A percentile compares a stretch with the other conserved stretches of the same genome.
Evolutionary conservation across 148 eudicot species (phyloP).

Genomic region (Chenopodium formosanum): DNA sequence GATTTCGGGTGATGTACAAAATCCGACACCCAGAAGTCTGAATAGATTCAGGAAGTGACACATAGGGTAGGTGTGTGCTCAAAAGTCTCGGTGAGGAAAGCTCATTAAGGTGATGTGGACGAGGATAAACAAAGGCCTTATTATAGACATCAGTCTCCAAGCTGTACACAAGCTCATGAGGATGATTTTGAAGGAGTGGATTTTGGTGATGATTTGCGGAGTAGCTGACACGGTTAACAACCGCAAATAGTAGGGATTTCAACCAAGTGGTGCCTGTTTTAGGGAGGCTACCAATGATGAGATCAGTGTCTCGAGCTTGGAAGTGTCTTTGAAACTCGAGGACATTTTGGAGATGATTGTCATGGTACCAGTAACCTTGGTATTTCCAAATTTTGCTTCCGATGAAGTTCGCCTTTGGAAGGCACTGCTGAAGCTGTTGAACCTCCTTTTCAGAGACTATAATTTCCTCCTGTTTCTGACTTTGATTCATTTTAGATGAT

Average conservation of each 20-base stretch:
- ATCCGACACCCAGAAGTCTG: constrained; percentile 11
- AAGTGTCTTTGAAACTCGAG: constrained; percentile 7
- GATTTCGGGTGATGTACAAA: constrained; percentile 20
- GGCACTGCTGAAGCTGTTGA: neutral
- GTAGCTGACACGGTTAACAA: constrained; percentile 1
- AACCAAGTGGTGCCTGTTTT: constrained; percentile 19
- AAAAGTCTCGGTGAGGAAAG: constrained; percentile 9
- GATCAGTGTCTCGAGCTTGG: constrained; percentile 7
- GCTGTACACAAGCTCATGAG: constrained; percentile 22
- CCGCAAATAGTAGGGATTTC: constrained; percentile 11
- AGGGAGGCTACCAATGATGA: constrained; percentile 10
- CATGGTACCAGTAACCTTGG: constrained; percentile 16
- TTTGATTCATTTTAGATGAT: constrained; percentile 13
- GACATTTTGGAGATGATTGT: constrained; percentile 1
- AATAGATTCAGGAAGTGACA: constrained; percentile 20
- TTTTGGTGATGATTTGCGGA: neutral
- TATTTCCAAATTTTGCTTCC: constrained; percentile 11
- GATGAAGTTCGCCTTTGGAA: constrained; percentile 11
- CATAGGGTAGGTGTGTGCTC: constrained; percentile 5
- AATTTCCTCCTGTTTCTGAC: constrained; percentile 1
- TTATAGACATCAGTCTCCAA: constrained; percentile 16
- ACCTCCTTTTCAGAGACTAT: constrained; percentile 9
- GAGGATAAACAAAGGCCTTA: constrained; percentile 19
- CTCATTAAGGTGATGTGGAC: constrained; percentile 13
- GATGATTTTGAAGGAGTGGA: constrained; percentile 6